phyloP scores from a whole-genome alignment of 331 rosid species.

The Acacia concinna region DNA sequence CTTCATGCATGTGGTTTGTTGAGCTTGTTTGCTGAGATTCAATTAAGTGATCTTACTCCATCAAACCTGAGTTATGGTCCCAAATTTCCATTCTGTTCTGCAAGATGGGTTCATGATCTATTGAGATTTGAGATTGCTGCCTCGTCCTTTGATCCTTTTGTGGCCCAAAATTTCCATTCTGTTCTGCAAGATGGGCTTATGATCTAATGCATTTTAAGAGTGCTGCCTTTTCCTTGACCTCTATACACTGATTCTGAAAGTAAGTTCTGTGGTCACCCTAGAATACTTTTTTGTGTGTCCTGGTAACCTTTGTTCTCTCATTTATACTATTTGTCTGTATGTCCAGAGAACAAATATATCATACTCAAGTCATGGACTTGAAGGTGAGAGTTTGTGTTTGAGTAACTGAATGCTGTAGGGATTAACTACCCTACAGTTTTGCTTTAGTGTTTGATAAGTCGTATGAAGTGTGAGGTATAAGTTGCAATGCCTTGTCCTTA shows the following conservation, averaged over 20 bases:
- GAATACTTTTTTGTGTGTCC: neutral
- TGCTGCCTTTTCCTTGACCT: conserved; percentile 4
- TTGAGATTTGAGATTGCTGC: conserved; percentile 5
- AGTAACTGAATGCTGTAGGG: neutral
- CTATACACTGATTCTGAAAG: neutral
- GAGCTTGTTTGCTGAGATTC: conserved; percentile 11
- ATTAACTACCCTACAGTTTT: neutral
- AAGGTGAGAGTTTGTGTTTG: neutral
- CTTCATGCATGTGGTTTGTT: conserved; percentile 11
- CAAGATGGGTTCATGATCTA: neutral
- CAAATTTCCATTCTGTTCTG: neutral
- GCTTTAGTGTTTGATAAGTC: neutral
- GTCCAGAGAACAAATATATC: neutral
- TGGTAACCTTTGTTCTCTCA: neutral
- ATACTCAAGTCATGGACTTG: neutral
- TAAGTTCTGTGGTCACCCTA: neutral
- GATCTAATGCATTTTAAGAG: neutral
- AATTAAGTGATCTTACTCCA: neutral
- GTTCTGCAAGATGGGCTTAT: neutral
- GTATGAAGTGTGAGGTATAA: neutral
- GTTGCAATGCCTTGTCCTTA: neutral
- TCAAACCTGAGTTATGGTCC: conserved; percentile 1
- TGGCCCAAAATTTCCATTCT: neutral
- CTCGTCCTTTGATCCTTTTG: neutral
- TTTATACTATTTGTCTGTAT: neutral